Conservation (phyloP, 768 basidiomycete genomes). For the Amylocystis lapponica region DNA sequence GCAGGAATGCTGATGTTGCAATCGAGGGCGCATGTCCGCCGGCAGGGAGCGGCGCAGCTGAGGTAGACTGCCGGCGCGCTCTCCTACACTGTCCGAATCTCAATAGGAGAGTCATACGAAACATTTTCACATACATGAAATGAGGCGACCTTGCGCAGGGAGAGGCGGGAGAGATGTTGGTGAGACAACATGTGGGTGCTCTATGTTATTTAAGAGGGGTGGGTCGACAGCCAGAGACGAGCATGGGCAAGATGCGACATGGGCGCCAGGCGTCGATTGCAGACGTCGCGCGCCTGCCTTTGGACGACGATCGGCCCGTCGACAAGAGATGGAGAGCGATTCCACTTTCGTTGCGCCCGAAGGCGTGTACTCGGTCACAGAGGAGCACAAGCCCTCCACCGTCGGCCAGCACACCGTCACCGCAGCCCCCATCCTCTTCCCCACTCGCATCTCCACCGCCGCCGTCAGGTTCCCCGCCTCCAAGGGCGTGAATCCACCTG, state of each 20-base stretch:
- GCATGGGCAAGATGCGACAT: too few species aligned
- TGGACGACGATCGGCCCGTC: conserved; percentile 17
- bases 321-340: conserved; percentile 66
- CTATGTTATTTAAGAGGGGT: too few species aligned
- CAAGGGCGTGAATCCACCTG: conserved; percentile 51
- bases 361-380: conserved; percentile 84
- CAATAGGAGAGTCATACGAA: too few species aligned
- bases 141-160: too few species aligned
- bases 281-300: background rate
- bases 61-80: conserved; percentile 53
- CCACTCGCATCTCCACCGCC: conserved; percentile 59
- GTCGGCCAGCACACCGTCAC: conserved; percentile 28
- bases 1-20: conserved; percentile 61
- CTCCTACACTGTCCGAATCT: too few species aligned
- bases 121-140: too few species aligned
- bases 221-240: too few species aligned
- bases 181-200: too few species aligned
- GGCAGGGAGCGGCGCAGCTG: conserved; percentile 64
- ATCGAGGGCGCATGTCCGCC: conserved; percentile 72
- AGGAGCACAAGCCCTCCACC: conserved; percentile 70
- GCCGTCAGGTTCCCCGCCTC: conserved; percentile 55
- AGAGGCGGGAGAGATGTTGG: too few species aligned
- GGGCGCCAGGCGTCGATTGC: too few species aligned
- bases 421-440: conserved; percentile 34
- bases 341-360: conserved; percentile 84